Base-by-base conservation (phyloP, 2,329 filamentous ascomycete species). In the Fusarium austroafricanum region DNA sequence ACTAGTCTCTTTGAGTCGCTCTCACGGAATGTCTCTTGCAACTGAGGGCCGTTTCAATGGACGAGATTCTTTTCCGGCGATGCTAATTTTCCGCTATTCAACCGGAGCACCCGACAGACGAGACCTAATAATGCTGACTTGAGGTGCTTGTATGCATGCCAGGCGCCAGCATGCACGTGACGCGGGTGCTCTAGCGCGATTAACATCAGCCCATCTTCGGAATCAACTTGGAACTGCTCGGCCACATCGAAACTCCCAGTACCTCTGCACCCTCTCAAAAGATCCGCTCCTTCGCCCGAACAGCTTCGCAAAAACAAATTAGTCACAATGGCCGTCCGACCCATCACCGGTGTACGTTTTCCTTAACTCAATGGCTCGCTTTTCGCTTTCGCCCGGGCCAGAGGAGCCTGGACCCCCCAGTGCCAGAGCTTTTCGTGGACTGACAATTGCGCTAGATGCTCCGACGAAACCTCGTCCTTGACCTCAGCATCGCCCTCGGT, bases 341-440 rank as follows among this genome's bases (percentile, higher is more conserved):
- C 86, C 63, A 86, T 89, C 71, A 87, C 84, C 70, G 86, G 86
- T 76, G 86, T 89, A 87, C 68, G 86, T 86, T 61, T 68, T 20
- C 46, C 40, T 40, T 38, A 56, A 56, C 61, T 63, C 78, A 79
- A 81, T 80, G 75, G 75, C 70, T 68, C 54, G 45, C 43, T 52
- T 31, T 44, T 53, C 46, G 51, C 57, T 47, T 54, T 54, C 21
- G 42, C 46, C 60, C 58, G 67, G 58, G 21, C 64, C 49, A 63
- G 64, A 69, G 71, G 71, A 71, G 54, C 26, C 50, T 31, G 45
- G 37, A 31, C 18, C 54, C 20, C 20, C 49, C 17, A 33, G 29
- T 44, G 51, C 50, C 44, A 67, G 70, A 71, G 64, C 67, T 67
- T 68, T 75, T 68, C 63, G 57, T 71, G 63, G 71, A 75, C 80